Evolutionary conservation across 495 filamentous ascomycete genomes (phyloP), one percentile per base, ranked within the genome.

Genomic region (Choiromyces venosus): DNA sequence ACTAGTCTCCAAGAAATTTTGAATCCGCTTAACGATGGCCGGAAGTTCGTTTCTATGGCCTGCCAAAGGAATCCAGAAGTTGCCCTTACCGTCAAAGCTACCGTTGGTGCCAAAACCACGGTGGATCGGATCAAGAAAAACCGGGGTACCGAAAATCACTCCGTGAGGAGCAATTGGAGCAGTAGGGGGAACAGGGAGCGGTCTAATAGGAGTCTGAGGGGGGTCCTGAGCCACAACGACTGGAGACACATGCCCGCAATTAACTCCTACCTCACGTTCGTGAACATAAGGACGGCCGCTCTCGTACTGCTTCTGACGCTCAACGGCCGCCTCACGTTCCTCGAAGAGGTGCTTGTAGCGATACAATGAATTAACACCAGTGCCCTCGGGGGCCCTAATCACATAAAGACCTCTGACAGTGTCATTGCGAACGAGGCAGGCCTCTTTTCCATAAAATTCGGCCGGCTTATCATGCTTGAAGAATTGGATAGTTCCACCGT

Each of bases 341-440:
- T 74, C 69, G 39, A 80, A 76, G 29, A 70, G 65, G 6, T 65
- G 42, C 19, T 35, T 70, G 29, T 69, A 73, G 25, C 40, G 38
- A 2, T 38, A 44, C 12, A 77, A 36, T 1, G 37, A 21, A 52
- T 72, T 52, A 38, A 71, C 25, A 0, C 46, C 21, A 33, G 74
- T 77, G 1, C 38, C 37, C 6, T 37, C 64, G 5, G 77, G 74
- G 6, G 76, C 78, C 37, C 78, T 76, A 29, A 80, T 52, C 12
- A 77, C 70, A 65, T 77, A 80, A 29, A n/a, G 12, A 14, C 72
- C 72, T 37, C 52, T 67, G 21, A 78, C 29, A 52, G 61, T 37
- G 37, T 71, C 64, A 39, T 80, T 80, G 3, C 74, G 74, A n/a
- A 80, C 79, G 4, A 80, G 42, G 36, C 78, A 80, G 21, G 72